phyloP scores from a whole-genome alignment of 106 monocot genomes.

The Allium sativum region DNA sequence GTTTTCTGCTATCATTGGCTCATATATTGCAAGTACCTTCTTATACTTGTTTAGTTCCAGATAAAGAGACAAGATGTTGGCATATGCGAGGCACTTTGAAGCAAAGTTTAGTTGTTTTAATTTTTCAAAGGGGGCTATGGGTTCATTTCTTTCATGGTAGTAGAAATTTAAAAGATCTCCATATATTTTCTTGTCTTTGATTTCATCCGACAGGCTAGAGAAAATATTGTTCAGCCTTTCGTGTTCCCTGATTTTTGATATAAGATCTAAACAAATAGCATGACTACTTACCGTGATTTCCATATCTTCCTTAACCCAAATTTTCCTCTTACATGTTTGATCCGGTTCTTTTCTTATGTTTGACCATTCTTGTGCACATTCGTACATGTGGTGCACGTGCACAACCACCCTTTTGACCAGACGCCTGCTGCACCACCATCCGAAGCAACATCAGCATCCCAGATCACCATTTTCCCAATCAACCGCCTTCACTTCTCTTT shows the following conservation, averaged over 20 bases:
- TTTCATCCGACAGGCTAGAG: constrained; percentile 20
- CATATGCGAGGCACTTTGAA: constrained; percentile 32
- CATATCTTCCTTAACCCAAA: constrained; percentile 18
- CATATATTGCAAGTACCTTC: constrained; percentile 15
- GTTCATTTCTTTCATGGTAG: constrained; percentile 20
- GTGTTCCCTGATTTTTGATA: constrained; percentile 39
- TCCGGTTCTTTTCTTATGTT: no score
- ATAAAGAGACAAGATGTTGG: constrained; percentile 40
- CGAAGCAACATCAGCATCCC: no score
- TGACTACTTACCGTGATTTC: constrained; percentile 22
- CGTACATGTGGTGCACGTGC: no score
- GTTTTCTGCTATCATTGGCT: constrained; percentile 34
- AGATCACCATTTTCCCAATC: no score
- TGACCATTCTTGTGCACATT: no score
- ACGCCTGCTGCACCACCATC: no score
- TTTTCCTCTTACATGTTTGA: no score
- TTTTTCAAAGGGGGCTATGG: constrained; percentile 27
- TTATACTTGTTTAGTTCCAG: constrained; percentile 21
- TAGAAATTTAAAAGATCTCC: constrained; percentile 37
- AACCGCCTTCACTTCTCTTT: no score
- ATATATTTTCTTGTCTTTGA: constrained; percentile 35
- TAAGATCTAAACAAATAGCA: constrained; percentile 46
- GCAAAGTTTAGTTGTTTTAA: constrained; percentile 40
- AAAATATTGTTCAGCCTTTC: constrained; percentile 52
- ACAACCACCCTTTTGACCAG: no score